Evolutionary conservation across 441 rosid species (phyloP), one percentile per base, ranked within the genome.

Genomic region (Bocquillonia castaneifolia): DNA sequence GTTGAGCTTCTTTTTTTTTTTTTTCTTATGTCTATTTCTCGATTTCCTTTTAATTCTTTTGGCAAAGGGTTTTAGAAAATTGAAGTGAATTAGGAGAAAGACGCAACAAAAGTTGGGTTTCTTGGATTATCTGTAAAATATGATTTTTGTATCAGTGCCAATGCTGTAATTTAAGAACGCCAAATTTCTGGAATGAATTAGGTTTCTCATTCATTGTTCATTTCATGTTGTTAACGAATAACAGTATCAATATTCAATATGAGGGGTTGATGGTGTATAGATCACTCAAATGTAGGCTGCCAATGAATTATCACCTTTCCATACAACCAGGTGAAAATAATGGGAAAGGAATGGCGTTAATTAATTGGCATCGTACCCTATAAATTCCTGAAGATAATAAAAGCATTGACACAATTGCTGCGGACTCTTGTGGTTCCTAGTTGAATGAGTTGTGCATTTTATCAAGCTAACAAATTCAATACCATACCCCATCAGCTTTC

Each of bases 101-200:
- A 53, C 23, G 31, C 32, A 62, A 23, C 31, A 47, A 75, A 45
- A 53, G 65, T 50, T 60, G 23, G 53, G 40, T 55, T 42, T 65
- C 18, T 17, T 36, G 59, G 32, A 59, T 12, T 42, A 13, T 2
- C n/a, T 53, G 48, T 15, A 61, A 34, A 50, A 22, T 54, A 13
- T 20, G 2, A 50, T 51, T 39, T n/a, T 64, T 34, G 31, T 40
- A 4, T 42, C 32, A 5, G 5, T 20, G 44, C 20, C 53, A 56
- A 7, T 32, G 31, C 32, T 23, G n/a, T 22, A 40, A 14, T 15
- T 50, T 61, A 45, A 3, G 17, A 50, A 34, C 22, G 18, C 8
- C 34, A 15, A 25, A 65, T 39, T 20, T 26, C 48, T 10, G 32
- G 31, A 12, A 25, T 26, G 18, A 28, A 29, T n/a, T 47, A 51